Evolutionary conservation across 148 eudicot genomes (phyloP).

Genomic region (Bassia scoparia): DNA sequence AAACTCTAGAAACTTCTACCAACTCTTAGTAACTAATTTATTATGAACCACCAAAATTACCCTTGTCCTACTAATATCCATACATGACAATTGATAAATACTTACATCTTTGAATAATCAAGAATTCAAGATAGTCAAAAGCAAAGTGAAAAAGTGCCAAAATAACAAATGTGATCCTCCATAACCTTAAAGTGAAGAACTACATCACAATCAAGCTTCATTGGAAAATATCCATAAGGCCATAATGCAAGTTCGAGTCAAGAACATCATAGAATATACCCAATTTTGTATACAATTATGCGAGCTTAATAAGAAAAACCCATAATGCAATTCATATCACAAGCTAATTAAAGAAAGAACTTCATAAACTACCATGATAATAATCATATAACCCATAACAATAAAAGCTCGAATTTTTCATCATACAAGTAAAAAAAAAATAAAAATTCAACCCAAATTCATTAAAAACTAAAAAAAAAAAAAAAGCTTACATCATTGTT

Average conservation of each 20-base stretch:
- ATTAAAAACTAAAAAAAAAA: slow-evolving; percentile 5
- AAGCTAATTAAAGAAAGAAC: too few relatives aligned
- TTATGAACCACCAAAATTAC: too few relatives aligned
- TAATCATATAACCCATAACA: background rate
- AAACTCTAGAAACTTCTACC: too few relatives aligned
- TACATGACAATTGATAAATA: background rate
- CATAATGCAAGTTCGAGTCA: background rate
- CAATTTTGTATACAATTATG: background rate
- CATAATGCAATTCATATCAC: too few relatives aligned
- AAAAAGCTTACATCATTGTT: slow-evolving; percentile 32
- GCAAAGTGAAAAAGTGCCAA: background rate
- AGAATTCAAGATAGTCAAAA: background rate
- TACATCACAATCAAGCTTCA: background rate
- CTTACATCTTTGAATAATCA: background rate
- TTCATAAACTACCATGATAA: too few relatives aligned
- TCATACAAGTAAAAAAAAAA: background rate
- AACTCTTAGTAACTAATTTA: too few relatives aligned
- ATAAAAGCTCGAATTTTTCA: background rate
- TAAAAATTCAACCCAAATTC: too few relatives aligned
- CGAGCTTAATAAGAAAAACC: background rate
- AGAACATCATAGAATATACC: slow-evolving; percentile 12
- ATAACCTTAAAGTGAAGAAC: background rate
- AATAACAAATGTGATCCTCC: background rate
- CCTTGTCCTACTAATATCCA: background rate
- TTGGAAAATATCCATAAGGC: too few relatives aligned